phyloP scores from a whole-genome alignment of 495 filamentous ascomycete species.

The Xylaria flabelliformis region DNA sequence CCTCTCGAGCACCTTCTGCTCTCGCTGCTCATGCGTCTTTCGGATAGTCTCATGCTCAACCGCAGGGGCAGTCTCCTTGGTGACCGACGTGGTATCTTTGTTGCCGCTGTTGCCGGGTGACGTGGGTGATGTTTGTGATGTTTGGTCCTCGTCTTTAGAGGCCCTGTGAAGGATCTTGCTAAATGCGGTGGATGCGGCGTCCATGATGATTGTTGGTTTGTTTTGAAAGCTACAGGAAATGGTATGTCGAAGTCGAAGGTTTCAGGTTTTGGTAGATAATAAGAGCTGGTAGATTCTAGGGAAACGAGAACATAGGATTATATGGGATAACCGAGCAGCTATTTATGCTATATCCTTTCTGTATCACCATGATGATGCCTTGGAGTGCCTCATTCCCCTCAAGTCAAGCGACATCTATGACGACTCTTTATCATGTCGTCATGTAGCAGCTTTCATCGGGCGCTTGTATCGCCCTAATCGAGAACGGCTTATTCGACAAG shows the following conservation, averaged over 20 bases:
- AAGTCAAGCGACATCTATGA: too few species aligned
- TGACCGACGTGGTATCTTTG: not conserved
- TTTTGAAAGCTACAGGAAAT: not conserved
- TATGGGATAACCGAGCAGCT: not conserved
- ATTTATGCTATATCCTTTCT: not conserved
- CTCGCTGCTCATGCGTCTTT: constrained; percentile 27
- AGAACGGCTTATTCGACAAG: not conserved
- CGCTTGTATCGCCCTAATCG: too few species aligned
- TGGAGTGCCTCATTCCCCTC: not conserved
- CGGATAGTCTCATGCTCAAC: constrained; percentile 32
- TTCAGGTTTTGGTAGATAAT: not conserved
- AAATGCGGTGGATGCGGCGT: constrained; percentile 27
- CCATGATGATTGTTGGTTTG: constrained; percentile 10
- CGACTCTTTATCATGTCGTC: constrained; percentile 4
- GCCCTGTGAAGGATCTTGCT: constrained; percentile 16
- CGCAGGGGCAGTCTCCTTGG: constrained; percentile 10
- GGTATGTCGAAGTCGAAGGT: not conserved
- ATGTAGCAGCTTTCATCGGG: not conserved
- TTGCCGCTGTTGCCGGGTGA: not conserved
- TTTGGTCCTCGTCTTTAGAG: not conserved
- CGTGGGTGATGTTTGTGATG: not conserved
- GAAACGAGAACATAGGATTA: not conserved
- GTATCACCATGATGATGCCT: not conserved
- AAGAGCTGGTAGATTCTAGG: not conserved
- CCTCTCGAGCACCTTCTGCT: constrained; percentile 29